These are phyloP conservation scores for Aspergillus intermedius DNA, from an alignment of 2,329 filamentous ascomycete genomes.

Conservation along the genomic window DNA sequence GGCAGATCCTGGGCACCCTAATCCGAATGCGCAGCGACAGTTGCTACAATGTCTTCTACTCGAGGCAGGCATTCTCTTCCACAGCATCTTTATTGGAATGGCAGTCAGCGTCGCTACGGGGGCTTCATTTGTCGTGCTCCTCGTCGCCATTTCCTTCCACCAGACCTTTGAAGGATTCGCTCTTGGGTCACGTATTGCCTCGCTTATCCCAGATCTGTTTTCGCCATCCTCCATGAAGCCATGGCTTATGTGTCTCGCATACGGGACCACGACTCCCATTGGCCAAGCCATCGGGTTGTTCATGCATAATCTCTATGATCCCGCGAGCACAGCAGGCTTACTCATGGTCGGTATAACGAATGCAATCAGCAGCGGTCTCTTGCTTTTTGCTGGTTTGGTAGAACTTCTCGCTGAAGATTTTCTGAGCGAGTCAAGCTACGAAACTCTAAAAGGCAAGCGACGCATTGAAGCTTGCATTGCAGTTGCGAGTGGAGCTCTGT, in stretches of 20 bases:
- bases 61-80: conserved; percentile 77
- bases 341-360: conserved; percentile 85
- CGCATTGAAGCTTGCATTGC: conserved; percentile 57
- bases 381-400: conserved; percentile 76
- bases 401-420: conserved; percentile 84
- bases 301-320: conserved; percentile 73
- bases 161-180: conserved; percentile 86
- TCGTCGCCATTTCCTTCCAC: conserved; percentile 75
- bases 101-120: conserved; percentile 75
- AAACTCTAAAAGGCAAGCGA: conserved; percentile 50
- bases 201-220: conserved; percentile 61
- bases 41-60: conserved; percentile 72
- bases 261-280: conserved; percentile 67
- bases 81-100: conserved; percentile 83
- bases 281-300: conserved; percentile 76
- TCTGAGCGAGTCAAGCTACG: conserved; percentile 59
- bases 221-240: conserved; percentile 66
- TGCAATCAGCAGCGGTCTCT: conserved; percentile 70
- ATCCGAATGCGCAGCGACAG: conserved; percentile 56
- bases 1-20: conserved; percentile 26
- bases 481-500: conserved; percentile 52
- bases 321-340: conserved; percentile 66
- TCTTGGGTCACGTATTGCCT: conserved; percentile 75
- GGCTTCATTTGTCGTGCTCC: conserved; percentile 69
- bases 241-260: conserved; percentile 61